Conservation (phyloP, 805 yeast species). For the Metschnikowia shivogae region DNA sequence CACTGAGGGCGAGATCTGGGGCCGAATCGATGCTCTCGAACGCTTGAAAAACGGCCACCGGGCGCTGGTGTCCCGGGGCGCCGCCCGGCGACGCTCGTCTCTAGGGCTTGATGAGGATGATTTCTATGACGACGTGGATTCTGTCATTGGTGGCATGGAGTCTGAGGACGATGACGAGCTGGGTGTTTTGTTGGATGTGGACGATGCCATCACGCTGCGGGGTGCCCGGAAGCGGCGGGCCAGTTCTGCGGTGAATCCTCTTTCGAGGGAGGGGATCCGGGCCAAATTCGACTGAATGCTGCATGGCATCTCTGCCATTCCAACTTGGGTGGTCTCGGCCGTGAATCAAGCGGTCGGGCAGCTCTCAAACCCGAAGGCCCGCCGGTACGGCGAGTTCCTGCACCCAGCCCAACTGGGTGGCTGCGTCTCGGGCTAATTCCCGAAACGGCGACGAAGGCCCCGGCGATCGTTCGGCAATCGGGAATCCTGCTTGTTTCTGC, state of each 20-base stretch:
- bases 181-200: constrained; percentile 34
- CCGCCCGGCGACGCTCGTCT: constrained; percentile 34
- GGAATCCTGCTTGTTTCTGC: too few species aligned
- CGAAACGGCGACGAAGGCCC: too few species aligned
- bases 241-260: constrained; percentile 41
- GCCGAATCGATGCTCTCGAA: constrained; percentile 45
- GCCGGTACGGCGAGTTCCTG: too few species aligned
- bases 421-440: too few species aligned
- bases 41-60: constrained; percentile 21
- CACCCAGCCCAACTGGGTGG: too few species aligned
- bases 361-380: too few species aligned
- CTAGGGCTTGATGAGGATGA: constrained; percentile 43
- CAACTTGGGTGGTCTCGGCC: too few species aligned
- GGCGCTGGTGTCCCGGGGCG: constrained; percentile 17
- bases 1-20: constrained; percentile 69
- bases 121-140: constrained; percentile 40
- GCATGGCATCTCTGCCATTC: background rate
- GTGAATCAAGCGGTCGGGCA: too few species aligned
- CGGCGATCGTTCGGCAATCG: too few species aligned
- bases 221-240: constrained; percentile 31
- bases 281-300: background rate
- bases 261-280: constrained; percentile 19
- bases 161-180: constrained; percentile 31
- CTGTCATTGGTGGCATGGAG: constrained; percentile 34
- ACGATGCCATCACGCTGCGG: constrained; percentile 23